Percentiles rank a stretch among this genome's conserved stretches.
These are phyloP conservation scores for Aspergillus diversus DNA, from an alignment of 495 filamentous ascomycete species.

Conservation along the genomic window DNA sequence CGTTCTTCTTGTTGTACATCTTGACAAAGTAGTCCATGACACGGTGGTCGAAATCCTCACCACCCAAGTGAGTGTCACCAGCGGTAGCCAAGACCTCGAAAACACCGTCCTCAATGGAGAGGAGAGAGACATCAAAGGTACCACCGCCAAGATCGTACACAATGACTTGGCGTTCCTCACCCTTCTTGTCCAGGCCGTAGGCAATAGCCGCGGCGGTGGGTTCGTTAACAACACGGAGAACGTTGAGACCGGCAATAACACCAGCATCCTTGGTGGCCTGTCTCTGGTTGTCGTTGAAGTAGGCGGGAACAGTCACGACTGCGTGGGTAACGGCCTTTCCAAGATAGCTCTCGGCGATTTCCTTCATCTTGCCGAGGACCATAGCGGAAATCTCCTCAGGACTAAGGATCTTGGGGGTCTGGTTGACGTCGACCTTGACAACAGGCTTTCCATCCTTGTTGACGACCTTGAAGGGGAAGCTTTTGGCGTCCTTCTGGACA, in stretches of 20 bases:
- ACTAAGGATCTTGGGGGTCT: conserved; percentile 75
- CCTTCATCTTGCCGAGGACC: conserved; percentile 95
- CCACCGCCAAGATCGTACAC: conserved; percentile 99
- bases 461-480: conserved; percentile 87
- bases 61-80: conserved; percentile 99
- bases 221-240: conserved; percentile 97
- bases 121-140: conserved; percentile 99
- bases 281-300: conserved; percentile 99
- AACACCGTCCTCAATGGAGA: conserved; percentile 95
- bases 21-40: conserved; percentile 97
- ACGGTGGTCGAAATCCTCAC: conserved; percentile 99
- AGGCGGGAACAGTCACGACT: conserved; percentile 96
- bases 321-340: conserved; percentile 96
- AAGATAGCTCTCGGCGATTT: conserved; percentile 90
- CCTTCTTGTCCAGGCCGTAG: conserved; percentile 85
- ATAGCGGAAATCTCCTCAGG: conserved; percentile 89
- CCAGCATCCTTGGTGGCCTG: conserved; percentile 99
- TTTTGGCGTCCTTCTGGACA: conserved; percentile 81
- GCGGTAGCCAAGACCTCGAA: conserved; percentile 98
- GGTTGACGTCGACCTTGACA: conserved; percentile 76
- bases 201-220: conserved; percentile 88
- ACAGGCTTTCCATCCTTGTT: conserved; percentile 81
- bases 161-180: conserved; percentile 87
- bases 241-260: conserved; percentile 91
- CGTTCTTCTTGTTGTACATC: conserved; percentile 99